These are phyloP conservation scores for Cystobasidium slooffiae DNA, from an alignment of 1,284 basidiomycete genomes.

Conservation along the genomic window DNA sequence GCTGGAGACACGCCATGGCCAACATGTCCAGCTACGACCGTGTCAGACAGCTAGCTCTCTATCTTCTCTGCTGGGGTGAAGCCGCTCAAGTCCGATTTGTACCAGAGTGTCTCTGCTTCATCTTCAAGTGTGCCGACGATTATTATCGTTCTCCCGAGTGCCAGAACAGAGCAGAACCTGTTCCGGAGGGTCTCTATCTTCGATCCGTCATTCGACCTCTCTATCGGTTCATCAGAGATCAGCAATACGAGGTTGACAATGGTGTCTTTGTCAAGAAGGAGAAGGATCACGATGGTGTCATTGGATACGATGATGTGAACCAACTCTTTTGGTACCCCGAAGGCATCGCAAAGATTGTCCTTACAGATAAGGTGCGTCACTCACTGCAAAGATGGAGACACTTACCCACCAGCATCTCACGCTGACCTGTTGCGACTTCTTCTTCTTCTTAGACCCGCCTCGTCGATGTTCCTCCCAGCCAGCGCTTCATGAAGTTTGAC, in stretches of 20 bases:
- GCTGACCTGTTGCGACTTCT: conserved; percentile 30
- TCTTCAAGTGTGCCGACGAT: conserved; percentile 99
- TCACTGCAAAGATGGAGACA: neutral
- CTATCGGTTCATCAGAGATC: conserved; percentile 97
- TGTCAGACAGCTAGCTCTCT: conserved; percentile 93
- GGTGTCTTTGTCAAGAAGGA: conserved; percentile 90
- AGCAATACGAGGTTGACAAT: conserved; percentile 95
- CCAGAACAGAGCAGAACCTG: conserved; percentile 88
- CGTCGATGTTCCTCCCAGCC: conserved; percentile 82
- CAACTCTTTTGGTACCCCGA: conserved; percentile 99
- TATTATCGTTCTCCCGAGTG: conserved; percentile 99
- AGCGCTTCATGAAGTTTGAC: conserved; percentile 93
- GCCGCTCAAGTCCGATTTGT: conserved; percentile 98
- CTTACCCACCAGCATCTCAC: neutral
- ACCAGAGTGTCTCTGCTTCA: conserved; percentile 96
- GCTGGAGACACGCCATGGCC: conserved; percentile 98
- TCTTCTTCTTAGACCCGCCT: conserved; percentile 75
- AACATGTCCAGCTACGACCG: conserved; percentile 99
- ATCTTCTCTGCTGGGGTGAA: conserved; percentile 96
- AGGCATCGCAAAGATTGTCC: conserved; percentile 87
- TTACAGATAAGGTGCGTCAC: conserved; percentile 77
- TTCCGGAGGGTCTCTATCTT: conserved; percentile 93
- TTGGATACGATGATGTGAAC: conserved; percentile 99
- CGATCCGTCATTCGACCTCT: conserved; percentile 89
- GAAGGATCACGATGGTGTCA: conserved; percentile 90